phyloP scores from a whole-genome alignment of 352 stramenopile species.

The Lagenidium giganteum region DNA sequence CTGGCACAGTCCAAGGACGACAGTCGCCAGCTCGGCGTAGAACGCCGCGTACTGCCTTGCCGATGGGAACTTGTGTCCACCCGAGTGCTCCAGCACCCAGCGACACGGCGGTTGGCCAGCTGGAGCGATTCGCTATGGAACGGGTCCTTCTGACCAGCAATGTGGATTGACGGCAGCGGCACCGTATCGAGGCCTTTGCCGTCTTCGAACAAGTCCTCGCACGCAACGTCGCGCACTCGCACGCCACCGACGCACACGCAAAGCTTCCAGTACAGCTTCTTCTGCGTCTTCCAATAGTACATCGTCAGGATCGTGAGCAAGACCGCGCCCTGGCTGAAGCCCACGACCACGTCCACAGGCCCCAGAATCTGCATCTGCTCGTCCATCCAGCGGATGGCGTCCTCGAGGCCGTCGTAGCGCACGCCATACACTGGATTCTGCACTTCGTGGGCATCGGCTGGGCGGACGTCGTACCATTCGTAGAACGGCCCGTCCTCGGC shows the following conservation, averaged over 20 bases:
- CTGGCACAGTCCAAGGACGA: slow-evolving; percentile 11
- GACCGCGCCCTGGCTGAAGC: slow-evolving; percentile 74
- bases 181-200: slow-evolving; percentile 9
- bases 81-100: slow-evolving; percentile 19
- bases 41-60: slow-evolving; percentile 10
- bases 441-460: slow-evolving; percentile 16
- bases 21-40: slow-evolving; percentile 21
- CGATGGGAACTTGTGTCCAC: slow-evolving; percentile 26
- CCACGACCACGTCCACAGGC: slow-evolving; percentile 69
- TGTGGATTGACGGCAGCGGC: slow-evolving; percentile 53
- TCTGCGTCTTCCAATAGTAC: slow-evolving; percentile 37
- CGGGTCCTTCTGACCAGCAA: slow-evolving; percentile 41
- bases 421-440: slow-evolving; percentile 40
- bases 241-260: slow-evolving; percentile 41
- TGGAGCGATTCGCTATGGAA: slow-evolving; percentile 35
- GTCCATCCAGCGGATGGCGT: slow-evolving; percentile 48
- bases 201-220: slow-evolving; percentile 8
- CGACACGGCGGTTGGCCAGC: slow-evolving; percentile 29
- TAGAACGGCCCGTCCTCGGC: slow-evolving; percentile 27
- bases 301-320: slow-evolving; percentile 62
- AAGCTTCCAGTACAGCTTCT: slow-evolving; percentile 48
- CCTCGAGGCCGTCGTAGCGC: slow-evolving; percentile 32
- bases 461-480: too few relatives aligned
- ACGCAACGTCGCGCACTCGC: slow-evolving; percentile 22
- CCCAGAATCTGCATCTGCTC: slow-evolving; percentile 49